A percentile compares a stretch with the other conserved stretches of the same genome.
phyloP scores from a whole-genome alignment of 83 land plant species.

The Picea abies region DNA sequence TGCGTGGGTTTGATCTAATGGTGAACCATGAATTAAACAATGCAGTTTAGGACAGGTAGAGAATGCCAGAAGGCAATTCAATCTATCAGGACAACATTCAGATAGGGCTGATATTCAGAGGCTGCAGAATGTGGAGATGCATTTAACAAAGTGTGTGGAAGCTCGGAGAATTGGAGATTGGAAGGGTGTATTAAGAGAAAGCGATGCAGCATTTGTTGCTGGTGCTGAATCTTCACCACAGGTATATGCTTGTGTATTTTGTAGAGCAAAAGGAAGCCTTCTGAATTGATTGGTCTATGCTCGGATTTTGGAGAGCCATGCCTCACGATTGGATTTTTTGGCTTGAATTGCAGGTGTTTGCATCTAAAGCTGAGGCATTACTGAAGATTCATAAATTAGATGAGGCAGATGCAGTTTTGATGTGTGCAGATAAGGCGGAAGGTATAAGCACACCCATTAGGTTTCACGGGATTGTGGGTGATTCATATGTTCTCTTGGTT shows the following conservation, averaged over 20 bases:
- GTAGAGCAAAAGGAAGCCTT: neutral
- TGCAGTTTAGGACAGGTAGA: constrained; percentile 76
- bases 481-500: constrained; percentile 59
- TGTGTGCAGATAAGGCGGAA: constrained; percentile 38
- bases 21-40: constrained; percentile 3
- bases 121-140: constrained; percentile 60
- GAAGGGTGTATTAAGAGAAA: constrained; percentile 69
- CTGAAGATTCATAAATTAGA: constrained; percentile 69
- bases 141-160: constrained; percentile 49
- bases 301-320: constrained; percentile 10
- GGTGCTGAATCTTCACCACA: constrained; percentile 81
- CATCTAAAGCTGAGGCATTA: constrained; percentile 83
- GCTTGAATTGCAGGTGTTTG: constrained; percentile 50
- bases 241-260: constrained; percentile 32
- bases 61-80: constrained; percentile 57
- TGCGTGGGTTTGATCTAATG: neutral
- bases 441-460: constrained; percentile 24
- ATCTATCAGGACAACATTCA: constrained; percentile 40
- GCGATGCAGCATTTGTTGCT: constrained; percentile 71
- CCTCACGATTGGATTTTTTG: neutral
- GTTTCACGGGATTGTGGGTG: constrained; percentile 55
- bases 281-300: neutral
- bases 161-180: constrained; percentile 69
- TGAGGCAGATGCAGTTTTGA: constrained; percentile 65
- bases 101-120: constrained; percentile 64